Evolutionary conservation across 108 stramenopile species (phyloP).

Genomic region (Skeletonema potamos): DNA sequence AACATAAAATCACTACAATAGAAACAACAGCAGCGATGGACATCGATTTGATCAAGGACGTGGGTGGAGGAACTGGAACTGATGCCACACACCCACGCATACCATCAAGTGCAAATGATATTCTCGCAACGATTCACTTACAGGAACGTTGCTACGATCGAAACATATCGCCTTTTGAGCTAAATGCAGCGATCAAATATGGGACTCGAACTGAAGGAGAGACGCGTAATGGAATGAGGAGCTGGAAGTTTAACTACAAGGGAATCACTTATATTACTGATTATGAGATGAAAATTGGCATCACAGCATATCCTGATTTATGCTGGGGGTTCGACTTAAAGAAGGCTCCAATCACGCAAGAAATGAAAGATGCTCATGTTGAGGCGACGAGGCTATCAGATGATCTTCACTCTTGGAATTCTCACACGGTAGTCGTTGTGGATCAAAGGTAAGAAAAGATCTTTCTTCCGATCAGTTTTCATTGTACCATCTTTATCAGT

Average conservation of each 20-base stretch:
- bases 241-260: conserved; percentile 39
- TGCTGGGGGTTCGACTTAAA: conserved; percentile 23
- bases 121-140: conserved; percentile 12
- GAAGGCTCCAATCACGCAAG: conserved; percentile 13
- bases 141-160: conserved; percentile 1
- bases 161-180: neutral
- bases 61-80: neutral
- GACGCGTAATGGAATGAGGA: neutral
- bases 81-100: neutral
- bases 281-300: conserved; percentile 21
- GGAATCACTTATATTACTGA: conserved; percentile 48
- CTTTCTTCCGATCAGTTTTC: neutral
- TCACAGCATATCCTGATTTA: conserved; percentile 42
- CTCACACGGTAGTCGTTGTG: conserved; percentile 52
- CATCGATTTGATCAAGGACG: too few relatives aligned
- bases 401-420: conserved; percentile 40
- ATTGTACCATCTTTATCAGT: neutral
- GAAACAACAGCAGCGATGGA: too few relatives aligned
- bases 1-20: too few relatives aligned
- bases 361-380: conserved; percentile 19
- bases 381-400: conserved; percentile 11
- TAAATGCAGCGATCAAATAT: neutral
- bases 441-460: conserved; percentile 37
- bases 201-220: neutral
- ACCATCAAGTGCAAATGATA: conserved; percentile 1